Evolutionary conservation across 352 stramenopile species (phyloP).

Genomic region (Phytophthora sansomeana): DNA sequence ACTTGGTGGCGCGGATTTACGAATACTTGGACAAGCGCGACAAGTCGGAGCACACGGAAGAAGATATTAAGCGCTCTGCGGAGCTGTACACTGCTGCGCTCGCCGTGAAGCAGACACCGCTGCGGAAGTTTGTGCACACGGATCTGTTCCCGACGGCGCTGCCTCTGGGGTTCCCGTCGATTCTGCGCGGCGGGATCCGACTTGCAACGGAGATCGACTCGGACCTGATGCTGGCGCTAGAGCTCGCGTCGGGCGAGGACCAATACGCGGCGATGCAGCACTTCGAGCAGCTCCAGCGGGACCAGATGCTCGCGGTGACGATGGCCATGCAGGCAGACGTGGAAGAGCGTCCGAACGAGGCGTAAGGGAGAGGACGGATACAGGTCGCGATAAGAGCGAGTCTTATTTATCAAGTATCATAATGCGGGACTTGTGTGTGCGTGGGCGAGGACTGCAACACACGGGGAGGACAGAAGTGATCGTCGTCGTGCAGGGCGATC

Average conservation of each 20-base stretch:
- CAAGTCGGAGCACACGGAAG: conserved; percentile 46
- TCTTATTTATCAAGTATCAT: conserved; percentile 60
- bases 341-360: conserved; percentile 54
- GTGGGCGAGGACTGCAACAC: conserved; percentile 4
- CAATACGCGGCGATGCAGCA: conserved; percentile 72
- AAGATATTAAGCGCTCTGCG: conserved; percentile 55
- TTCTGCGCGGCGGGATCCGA: conserved; percentile 44
- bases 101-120: conserved; percentile 53
- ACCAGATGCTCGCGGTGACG: conserved; percentile 59
- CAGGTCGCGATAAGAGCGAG: conserved; percentile 25
- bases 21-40: conserved; percentile 81
- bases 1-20: conserved; percentile 80
- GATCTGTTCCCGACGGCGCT: conserved; percentile 63
- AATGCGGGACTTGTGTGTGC: conserved; percentile 17
- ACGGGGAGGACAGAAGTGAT: conserved; percentile 6
- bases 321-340: conserved; percentile 65
- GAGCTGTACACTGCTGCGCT: conserved; percentile 56
- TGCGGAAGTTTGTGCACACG: conserved; percentile 62
- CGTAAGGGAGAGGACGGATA: conserved; percentile 31
- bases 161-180: conserved; percentile 57
- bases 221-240: conserved; percentile 69
- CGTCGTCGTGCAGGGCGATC: conserved; percentile 6
- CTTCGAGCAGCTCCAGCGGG: conserved; percentile 63
- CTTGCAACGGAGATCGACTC: conserved; percentile 60
- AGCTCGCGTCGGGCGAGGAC: conserved; percentile 68